Conservation (phyloP, 2,329 filamentous ascomycete species). For the Beauveria rudraprayagi region DNA sequence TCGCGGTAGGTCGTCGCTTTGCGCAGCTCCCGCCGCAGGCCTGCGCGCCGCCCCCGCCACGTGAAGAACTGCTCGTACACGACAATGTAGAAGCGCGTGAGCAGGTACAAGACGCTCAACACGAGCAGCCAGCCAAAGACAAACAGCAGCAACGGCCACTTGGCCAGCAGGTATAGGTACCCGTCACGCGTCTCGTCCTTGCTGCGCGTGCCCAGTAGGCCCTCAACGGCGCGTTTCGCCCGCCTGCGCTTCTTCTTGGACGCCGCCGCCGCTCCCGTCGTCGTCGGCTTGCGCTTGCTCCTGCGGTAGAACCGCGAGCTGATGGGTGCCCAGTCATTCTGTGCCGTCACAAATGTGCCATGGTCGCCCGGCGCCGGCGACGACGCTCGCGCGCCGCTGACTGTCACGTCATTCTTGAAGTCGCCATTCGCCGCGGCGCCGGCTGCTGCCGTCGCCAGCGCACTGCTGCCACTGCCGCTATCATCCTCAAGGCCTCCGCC, state of each 20-base stretch:
- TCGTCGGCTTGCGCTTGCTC: constrained; percentile 27
- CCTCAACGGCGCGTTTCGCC: constrained; percentile 29
- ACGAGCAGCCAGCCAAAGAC: constrained; percentile 75
- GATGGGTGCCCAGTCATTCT: constrained; percentile 93
- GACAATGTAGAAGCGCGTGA: constrained; percentile 83
- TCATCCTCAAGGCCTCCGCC: constrained; percentile 22
- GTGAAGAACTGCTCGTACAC: constrained; percentile 86
- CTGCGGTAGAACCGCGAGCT: constrained; percentile 54
- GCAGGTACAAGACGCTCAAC: constrained; percentile 63
- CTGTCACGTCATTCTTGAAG: constrained; percentile 23
- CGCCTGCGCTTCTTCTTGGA: constrained; percentile 21
- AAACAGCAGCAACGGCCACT: constrained; percentile 81
- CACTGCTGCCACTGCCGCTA: constrained; percentile 16
- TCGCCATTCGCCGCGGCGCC: constrained; percentile 15
- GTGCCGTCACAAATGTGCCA: constrained; percentile 68
- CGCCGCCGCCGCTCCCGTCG: neutral
- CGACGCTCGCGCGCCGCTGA: constrained; percentile 8
- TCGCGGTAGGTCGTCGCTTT: constrained; percentile 67
- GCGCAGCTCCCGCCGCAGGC: constrained; percentile 62
- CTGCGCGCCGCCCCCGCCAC: constrained; percentile 75
- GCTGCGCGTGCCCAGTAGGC: constrained; percentile 47
- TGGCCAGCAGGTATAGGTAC: constrained; percentile 78
- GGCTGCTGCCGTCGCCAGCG: constrained; percentile 20
- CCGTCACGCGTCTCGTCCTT: constrained; percentile 94
- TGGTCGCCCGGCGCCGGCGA: constrained; percentile 15